Conservation (phyloP, 768 basidiomycete species). For the Boletus pseudopeckii region DNA sequence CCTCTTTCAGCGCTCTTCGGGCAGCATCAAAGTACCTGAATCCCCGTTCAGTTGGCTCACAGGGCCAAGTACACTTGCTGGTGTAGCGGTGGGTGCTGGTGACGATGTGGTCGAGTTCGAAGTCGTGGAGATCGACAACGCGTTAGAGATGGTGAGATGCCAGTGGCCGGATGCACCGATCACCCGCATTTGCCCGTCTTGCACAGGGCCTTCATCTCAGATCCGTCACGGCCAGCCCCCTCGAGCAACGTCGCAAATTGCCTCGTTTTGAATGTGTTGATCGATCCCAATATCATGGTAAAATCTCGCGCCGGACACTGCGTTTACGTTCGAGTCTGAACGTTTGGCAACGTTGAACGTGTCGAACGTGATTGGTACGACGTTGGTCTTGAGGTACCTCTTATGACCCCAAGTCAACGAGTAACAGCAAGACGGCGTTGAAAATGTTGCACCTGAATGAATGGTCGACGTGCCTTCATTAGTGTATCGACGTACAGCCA, state of each 20-base stretch:
- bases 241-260: no score
- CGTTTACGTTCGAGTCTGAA: conserved; percentile 16
- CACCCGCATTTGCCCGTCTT: no score
- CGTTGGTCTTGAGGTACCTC: conserved; percentile 24
- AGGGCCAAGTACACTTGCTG: no score
- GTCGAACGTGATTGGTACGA: conserved; percentile 32
- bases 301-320: conserved; percentile 19
- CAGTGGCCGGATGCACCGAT: no score
- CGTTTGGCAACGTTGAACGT: not conserved
- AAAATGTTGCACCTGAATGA: not conserved
- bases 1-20: no score
- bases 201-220: no score
- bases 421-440: not conserved
- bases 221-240: no score
- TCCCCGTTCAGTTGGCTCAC: no score
- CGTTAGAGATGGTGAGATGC: not conserved
- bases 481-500: conserved; percentile 2
- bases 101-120: not conserved
- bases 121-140: not conserved
- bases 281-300: conserved; percentile 1
- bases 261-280: not conserved
- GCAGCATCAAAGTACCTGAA: no score
- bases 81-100: not conserved
- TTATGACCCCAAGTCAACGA: conserved; percentile 4
- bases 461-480: no score